phyloP scores from a whole-genome alignment of 2,329 filamentous ascomycete species.

The Chaetomium strumarium region DNA sequence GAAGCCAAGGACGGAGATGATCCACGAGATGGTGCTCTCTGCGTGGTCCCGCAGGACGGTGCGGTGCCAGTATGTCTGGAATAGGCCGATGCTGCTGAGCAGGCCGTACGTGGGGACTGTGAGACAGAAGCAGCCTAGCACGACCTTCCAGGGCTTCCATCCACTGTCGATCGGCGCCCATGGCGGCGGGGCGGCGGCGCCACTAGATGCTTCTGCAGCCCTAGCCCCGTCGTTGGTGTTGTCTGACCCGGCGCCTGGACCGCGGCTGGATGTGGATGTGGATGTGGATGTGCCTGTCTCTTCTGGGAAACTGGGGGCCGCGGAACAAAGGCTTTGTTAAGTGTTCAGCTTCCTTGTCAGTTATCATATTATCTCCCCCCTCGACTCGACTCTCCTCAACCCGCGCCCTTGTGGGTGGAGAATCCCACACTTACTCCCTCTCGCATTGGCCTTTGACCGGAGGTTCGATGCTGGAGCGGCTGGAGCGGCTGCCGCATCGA shows the following conservation, averaged over 20 bases:
- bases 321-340: not conserved
- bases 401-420: not conserved
- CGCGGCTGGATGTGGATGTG: no score
- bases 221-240: constrained; percentile 11
- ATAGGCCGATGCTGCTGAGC: constrained; percentile 28
- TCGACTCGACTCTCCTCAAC: constrained; percentile 1
- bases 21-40: constrained; percentile 25
- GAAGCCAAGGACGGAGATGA: constrained; percentile 28
- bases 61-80: constrained; percentile 27
- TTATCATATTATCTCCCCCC: constrained; percentile 15
- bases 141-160: constrained; percentile 20
- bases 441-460: not conserved
- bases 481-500: not conserved
- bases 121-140: constrained; percentile 24
- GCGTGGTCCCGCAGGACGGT: constrained; percentile 22
- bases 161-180: constrained; percentile 12
- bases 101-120: constrained; percentile 26
- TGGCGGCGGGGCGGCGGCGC: not conserved
- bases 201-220: not conserved
- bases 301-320: not conserved
- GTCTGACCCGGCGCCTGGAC: not conserved
- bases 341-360: constrained; percentile 13
- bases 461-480: not conserved
- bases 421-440: constrained; percentile 8
- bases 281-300: not conserved